Evolutionary conservation across 148 eudicot species (phyloP).

Genomic region (Vaccinium macrocarpon): DNA sequence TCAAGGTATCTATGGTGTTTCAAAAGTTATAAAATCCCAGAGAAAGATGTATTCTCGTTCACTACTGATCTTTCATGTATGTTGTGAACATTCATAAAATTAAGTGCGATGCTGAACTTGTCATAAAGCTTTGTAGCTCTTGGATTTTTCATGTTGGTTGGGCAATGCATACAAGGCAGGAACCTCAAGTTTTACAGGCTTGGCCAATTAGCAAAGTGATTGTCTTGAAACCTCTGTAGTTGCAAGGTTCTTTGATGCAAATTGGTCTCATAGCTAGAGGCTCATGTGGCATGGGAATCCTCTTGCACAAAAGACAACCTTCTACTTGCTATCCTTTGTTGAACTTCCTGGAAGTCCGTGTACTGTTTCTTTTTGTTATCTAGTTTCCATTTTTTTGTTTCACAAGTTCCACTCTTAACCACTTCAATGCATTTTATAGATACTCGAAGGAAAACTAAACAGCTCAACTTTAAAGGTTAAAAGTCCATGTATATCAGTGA

Average conservation of each 20-base stretch:
- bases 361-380: neutral
- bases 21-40: neutral
- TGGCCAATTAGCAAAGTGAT: neutral
- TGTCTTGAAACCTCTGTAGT: neutral
- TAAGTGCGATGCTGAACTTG: neutral
- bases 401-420: neutral
- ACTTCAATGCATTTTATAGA: constrained; percentile 6
- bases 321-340: neutral
- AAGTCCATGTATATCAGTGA: neutral
- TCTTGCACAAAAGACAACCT: neutral
- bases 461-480: constrained; percentile 6
- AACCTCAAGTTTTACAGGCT: neutral
- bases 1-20: constrained; percentile 45
- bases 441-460: neutral
- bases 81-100: neutral
- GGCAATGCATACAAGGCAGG: neutral
- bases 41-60: neutral
- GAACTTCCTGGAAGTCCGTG: neutral
- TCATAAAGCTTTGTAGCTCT: neutral
- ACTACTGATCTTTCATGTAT: neutral
- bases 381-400: neutral
- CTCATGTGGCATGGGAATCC: neutral
- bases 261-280: neutral
- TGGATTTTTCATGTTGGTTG: neutral
- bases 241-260: neutral